Conservation (phyloP, 2,329 filamentous ascomycete genomes). For the Xylaria sp. region DNA sequence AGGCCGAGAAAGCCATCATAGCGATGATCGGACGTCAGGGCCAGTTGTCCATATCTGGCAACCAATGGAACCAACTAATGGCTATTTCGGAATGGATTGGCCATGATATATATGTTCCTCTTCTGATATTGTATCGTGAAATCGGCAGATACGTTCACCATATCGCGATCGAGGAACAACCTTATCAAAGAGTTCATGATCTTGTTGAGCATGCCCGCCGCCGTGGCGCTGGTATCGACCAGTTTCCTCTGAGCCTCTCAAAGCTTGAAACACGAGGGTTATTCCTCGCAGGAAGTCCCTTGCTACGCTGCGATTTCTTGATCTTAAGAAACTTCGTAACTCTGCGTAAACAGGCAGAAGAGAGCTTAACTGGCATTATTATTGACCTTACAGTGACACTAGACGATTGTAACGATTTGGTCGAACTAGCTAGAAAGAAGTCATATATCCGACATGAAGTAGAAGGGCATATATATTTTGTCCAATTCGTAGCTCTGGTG, state of each 20-base stretch:
- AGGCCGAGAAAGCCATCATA: neutral
- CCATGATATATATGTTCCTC: conserved; percentile 33
- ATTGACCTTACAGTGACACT: conserved; percentile 42
- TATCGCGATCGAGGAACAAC: conserved; percentile 54
- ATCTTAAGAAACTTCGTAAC: conserved; percentile 50
- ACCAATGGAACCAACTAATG: conserved; percentile 10
- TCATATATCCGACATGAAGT: conserved; percentile 50
- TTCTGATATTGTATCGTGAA: conserved; percentile 27
- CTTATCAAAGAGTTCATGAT: conserved; percentile 53
- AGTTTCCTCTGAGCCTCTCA: conserved; percentile 46
- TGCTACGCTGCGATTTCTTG: conserved; percentile 55
- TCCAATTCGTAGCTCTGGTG: no score
- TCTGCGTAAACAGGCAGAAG: conserved; percentile 19
- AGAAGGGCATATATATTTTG: conserved; percentile 57
- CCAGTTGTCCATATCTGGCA: no score
- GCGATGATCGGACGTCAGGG: neutral
- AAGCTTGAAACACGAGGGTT: conserved; percentile 45
- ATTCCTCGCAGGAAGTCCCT: conserved; percentile 51
- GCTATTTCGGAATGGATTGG: conserved; percentile 32
- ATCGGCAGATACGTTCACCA: conserved; percentile 34
- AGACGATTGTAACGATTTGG: conserved; percentile 48
- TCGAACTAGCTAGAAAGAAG: conserved; percentile 44
- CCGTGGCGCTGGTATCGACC: conserved; percentile 32
- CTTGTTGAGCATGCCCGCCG: conserved; percentile 50
- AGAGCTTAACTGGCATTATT: conserved; percentile 17